Evolutionary conservation across 306 rosid genomes (phyloP).

Genomic region (Pyrus pyrifolia): DNA sequence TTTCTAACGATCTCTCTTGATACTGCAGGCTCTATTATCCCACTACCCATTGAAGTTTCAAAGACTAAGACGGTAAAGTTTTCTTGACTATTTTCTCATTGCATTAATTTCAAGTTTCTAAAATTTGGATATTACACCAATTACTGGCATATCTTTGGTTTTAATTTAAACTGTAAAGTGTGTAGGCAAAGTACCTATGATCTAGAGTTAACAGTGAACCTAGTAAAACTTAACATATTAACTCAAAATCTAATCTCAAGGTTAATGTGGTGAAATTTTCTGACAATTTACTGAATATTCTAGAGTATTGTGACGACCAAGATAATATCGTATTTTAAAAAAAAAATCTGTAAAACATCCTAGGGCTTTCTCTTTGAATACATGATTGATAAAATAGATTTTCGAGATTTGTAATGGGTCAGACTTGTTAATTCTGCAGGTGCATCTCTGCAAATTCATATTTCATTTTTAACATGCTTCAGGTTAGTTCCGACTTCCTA

Average conservation of each 20-base stretch:
- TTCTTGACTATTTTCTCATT: not conserved
- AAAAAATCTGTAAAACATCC: not conserved
- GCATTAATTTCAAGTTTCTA: not conserved
- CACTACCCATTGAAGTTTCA: conserved; percentile 65
- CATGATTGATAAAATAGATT: not conserved
- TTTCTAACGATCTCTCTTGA: not conserved
- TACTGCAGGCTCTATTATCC: conserved; percentile 67
- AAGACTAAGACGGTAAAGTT: conserved; percentile 52
- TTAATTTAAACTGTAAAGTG: not conserved
- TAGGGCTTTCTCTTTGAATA: not conserved
- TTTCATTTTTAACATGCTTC: conserved; percentile 89
- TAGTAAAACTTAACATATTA: not conserved
- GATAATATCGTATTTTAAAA: not conserved
- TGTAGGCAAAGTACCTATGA: not conserved
- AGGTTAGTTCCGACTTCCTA: conserved; percentile 46
- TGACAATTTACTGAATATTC: not conserved
- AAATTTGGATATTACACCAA: not conserved
- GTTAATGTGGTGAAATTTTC: not conserved
- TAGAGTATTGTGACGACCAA: not conserved
- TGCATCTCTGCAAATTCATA: conserved; percentile 71
- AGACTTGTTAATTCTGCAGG: conserved; percentile 46
- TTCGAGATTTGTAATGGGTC: conserved; percentile 19
- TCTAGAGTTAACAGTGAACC: not conserved
- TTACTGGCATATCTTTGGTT: not conserved
- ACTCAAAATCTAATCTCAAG: not conserved